These are phyloP conservation scores for Miscanthus lutarioriparius DNA, from an alignment of 176 grass and related monocot species.

Conservation along the genomic window DNA sequence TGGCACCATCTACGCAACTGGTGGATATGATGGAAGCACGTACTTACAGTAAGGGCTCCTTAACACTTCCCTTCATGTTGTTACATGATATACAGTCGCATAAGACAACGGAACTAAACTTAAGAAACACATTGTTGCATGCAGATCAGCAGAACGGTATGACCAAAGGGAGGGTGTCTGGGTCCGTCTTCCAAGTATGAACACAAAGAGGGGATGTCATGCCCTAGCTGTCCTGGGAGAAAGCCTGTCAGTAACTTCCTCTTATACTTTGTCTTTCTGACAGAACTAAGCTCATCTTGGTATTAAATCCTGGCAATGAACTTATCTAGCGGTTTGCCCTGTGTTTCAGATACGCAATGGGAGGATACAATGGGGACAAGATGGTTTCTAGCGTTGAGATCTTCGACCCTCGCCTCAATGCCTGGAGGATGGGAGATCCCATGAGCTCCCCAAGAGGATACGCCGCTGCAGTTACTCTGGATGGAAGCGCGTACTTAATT, in stretches of 20 bases:
- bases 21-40: conserved; percentile 71
- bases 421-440: conserved; percentile 64
- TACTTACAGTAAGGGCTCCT: conserved; percentile 64
- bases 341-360: conserved; percentile 62
- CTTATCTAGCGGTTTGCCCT: conserved; percentile 9
- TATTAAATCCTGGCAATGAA: conserved; percentile 15
- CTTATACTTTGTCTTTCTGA: neutral
- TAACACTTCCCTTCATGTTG: conserved; percentile 21
- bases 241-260: conserved; percentile 52
- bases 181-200: conserved; percentile 73
- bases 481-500: conserved; percentile 48
- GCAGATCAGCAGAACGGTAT: conserved; percentile 87
- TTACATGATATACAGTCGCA: conserved; percentile 16
- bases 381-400: conserved; percentile 74
- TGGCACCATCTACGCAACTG: conserved; percentile 62
- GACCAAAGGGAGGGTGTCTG: conserved; percentile 94
- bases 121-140: neutral
- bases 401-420: conserved; percentile 67
- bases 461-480: conserved; percentile 49
- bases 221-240: conserved; percentile 53
- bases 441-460: conserved; percentile 74
- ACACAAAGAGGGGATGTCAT: conserved; percentile 65
- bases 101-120: conserved; percentile 1
- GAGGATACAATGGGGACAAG: conserved; percentile 57
- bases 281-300: neutral